These are phyloP conservation scores for Melocanna baccifera DNA, from an alignment of 176 grass and related monocot species.

Conservation along the genomic window DNA sequence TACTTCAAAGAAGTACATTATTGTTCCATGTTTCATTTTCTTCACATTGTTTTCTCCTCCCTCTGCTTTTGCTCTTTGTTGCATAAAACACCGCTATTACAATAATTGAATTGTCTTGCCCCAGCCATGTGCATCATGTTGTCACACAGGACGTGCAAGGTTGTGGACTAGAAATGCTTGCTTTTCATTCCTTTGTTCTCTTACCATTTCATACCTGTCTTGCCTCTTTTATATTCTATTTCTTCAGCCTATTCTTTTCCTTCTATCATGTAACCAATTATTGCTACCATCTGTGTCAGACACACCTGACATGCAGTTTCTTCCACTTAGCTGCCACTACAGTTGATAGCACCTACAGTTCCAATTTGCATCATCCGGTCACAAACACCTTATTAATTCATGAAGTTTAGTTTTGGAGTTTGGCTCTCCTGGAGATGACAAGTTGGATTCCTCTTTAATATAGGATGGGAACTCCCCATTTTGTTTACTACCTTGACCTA, in stretches of 20 bases:
- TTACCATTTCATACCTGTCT: not conserved
- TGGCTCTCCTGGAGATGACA: not conserved
- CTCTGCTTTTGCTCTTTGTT: not conserved
- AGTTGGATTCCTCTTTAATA: not conserved
- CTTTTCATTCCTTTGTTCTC: not conserved
- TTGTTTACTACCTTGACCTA: not conserved
- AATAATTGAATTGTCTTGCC: conserved; percentile 20
- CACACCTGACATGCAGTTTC: not conserved
- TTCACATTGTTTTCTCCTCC: not conserved
- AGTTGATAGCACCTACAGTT: not conserved
- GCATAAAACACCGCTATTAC: not conserved
- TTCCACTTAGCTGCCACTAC: not conserved
- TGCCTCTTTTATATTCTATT: not conserved
- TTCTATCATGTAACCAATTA: not conserved
- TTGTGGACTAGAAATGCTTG: conserved; percentile 3
- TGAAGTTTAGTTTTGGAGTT: not conserved
- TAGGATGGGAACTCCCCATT: not conserved
- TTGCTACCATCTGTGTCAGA: not conserved
- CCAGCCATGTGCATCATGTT: not conserved
- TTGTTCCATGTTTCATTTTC: conserved; percentile 9
- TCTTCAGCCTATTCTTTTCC: conserved; percentile 9
- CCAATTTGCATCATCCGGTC: conserved; percentile 1
- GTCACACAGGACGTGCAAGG: not conserved
- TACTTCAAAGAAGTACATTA: not conserved
- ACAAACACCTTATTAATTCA: not conserved